Evolutionary conservation across 208 protist species (phyloP).

Genomic region (Wallacemonas collosoma): DNA sequence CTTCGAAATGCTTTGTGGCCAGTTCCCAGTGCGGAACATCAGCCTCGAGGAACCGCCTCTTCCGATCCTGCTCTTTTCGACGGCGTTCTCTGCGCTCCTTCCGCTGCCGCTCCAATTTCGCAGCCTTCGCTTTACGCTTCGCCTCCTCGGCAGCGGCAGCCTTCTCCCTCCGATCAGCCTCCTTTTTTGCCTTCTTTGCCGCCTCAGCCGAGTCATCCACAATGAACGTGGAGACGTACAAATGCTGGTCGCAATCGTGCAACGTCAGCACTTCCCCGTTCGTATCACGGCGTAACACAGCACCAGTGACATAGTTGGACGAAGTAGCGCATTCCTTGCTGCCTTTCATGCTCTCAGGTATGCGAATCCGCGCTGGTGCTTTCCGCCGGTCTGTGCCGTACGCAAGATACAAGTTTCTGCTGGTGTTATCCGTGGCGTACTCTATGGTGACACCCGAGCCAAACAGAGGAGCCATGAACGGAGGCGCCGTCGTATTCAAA

Average conservation of each 20-base stretch:
- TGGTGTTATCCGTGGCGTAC: conserved; percentile 25
- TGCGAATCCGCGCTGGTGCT: not conserved
- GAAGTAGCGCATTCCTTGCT: not conserved
- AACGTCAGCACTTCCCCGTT: conserved; percentile 22
- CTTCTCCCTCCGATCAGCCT: conserved; percentile 34
- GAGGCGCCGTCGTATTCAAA: conserved; percentile 38
- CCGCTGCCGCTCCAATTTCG: conserved; percentile 38
- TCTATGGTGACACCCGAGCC: conserved; percentile 29
- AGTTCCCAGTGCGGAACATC: conserved; percentile 50
- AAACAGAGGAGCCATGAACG: conserved; percentile 29
- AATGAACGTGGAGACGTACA: conserved; percentile 16
- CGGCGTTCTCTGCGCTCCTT: conserved; percentile 38
- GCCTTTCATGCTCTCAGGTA: not conserved
- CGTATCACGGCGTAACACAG: not conserved
- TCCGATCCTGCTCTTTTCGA: conserved; percentile 44
- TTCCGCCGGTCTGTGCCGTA: not conserved
- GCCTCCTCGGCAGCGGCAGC: conserved; percentile 39
- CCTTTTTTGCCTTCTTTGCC: conserved; percentile 33
- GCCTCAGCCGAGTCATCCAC: conserved; percentile 67
- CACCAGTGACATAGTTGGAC: conserved; percentile 3
- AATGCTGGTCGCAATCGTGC: conserved; percentile 1
- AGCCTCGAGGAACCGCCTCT: conserved; percentile 32
- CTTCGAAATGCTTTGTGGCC: conserved; percentile 33
- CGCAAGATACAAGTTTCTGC: not conserved
- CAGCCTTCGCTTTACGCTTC: conserved; percentile 34